Base-by-base conservation (phyloP, 129 eudicot genomes). In the Chrysanthemum seticuspe region DNA sequence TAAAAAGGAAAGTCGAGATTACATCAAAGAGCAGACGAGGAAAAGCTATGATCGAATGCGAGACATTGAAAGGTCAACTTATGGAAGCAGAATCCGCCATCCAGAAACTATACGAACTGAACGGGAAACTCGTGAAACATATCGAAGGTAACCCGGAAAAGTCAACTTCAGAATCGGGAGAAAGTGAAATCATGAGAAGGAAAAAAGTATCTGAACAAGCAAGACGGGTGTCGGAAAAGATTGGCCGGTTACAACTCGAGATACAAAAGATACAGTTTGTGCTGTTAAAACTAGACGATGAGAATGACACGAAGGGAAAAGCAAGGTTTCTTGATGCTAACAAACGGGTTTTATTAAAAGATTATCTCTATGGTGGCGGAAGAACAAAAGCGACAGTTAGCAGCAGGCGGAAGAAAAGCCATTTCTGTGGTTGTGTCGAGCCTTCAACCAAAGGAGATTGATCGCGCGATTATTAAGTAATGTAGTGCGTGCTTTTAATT, bases 211-310 rank as follows among this genome's bases (percentile, higher is more conserved):
- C 84, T 3, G 96, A 86, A 52, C 94, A 91, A 73, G 97, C 97
- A 1, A 78, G 88, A 63, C 69, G 91, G 45, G 81, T 84, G 13
- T 90, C 99, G 0, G 96, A 95, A 76, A 95, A 84, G 74, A 88
- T 95, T 25, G 99, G 97, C 0, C 86, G 95, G 60, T 74, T 95
- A 82, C 99, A 95, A 67, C 29, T 95, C 65, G 97, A 90, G 78
- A 83, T 95, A 48, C 99, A 95, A 75, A 95, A 83, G 80, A 71
- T 95, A 40, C 96, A 95, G 80, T 88, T 90, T 75, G 87, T 81
- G 76, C 64, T 95, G 73, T 64, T 91, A 82, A 95, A 95, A 67
- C 78, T 91, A 10, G 93, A 84, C 4, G 88, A 81, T 70, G 96
- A 74, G 21, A 83, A 70, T 0, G 88, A 81, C 6, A 50, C 79